Evolutionary conservation across 164 flowering plant species (phyloP), one percentile per base, ranked within the genome.

Genomic region (Stephania japonica): DNA sequence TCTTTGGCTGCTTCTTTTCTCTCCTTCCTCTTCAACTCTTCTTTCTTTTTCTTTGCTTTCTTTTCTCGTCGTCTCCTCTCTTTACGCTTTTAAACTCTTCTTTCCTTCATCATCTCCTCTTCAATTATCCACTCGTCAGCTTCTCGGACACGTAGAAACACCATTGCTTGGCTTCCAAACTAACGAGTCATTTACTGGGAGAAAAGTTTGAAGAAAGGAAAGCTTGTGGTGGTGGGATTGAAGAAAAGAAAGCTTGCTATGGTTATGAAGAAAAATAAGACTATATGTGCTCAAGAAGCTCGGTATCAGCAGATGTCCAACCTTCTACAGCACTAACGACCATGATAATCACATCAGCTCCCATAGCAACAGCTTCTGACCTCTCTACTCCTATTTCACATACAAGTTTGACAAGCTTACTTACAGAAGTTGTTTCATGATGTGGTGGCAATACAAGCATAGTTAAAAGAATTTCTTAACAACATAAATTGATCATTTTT

Each of bases 311-410:
- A 14, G 75, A n/a, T 56, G 98, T 92, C 98, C 99, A 95, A 44
- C 99, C 98, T 71, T 95, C 99, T 38, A 78, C 67, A 25, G 97
- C 99, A 86, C 94, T 95, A 56, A 95, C 77, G 56, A 90, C 80
- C 95, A 95, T 87, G 71, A 95, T 82, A 74, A 90, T 82, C 43
- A 92, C 84, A 84, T 95, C 98, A 70, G 99, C 99, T 80, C 96
- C 90, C 81, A 79, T 75, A 24, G 98, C 99, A 77, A 84, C 99
- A 68, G 91, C 92, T 86, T 92, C 92, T 62, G 99, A 95, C 79
- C 98, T 87, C 83, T 95, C 91, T 3, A 95, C 98, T 67, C 99
- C 99, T 94, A 83, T 18, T n/a, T 75, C 25, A 32, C 43, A 73
- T 67, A 80, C 1, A 70, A 16, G 61, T 59, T 11, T 27, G 41